Conservation (phyloP, 2,329 filamentous ascomycete genomes). For the Microdochium paspali region DNA sequence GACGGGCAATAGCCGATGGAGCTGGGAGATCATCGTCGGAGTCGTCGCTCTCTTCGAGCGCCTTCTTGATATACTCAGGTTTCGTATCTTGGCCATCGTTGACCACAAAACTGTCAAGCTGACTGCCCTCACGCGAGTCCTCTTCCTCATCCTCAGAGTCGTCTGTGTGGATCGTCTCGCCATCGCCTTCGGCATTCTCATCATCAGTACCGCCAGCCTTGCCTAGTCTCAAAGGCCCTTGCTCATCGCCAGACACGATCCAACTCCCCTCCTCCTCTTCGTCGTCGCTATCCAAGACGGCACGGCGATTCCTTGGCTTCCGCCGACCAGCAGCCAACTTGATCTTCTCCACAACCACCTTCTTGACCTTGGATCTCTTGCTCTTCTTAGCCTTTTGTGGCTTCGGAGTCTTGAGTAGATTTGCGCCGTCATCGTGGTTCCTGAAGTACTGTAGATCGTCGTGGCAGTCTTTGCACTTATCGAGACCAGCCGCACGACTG, state of each 20-base stretch:
- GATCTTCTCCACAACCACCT: slow-evolving; percentile 21
- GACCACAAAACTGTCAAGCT: slow-evolving; percentile 45
- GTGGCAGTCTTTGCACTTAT: slow-evolving; percentile 64
- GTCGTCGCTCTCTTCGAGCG: slow-evolving; percentile 16
- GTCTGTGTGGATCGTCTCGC: slow-evolving; percentile 65
- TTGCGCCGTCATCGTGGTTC: slow-evolving; percentile 30
- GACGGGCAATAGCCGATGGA: slow-evolving; percentile 13
- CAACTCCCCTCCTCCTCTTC: slow-evolving; percentile 66
- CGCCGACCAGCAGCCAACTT: slow-evolving; percentile 18
- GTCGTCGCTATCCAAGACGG: slow-evolving; percentile 42
- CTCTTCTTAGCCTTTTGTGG: slow-evolving; percentile 25
- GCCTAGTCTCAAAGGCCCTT: slow-evolving; percentile 50
- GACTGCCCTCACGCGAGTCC: slow-evolving; percentile 35
- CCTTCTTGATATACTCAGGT: slow-evolving; percentile 15
- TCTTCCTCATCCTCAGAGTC: slow-evolving; percentile 49
- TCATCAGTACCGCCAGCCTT: slow-evolving; percentile 79
- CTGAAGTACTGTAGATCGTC: slow-evolving; percentile 61
- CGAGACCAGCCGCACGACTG: slow-evolving; percentile 26
- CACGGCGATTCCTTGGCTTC: slow-evolving; percentile 25
- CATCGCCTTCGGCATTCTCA: slow-evolving; percentile 79
- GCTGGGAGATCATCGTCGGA: slow-evolving; percentile 12
- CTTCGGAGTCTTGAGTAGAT: slow-evolving; percentile 23
- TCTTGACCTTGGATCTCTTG: slow-evolving; percentile 16
- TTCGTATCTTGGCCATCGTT: slow-evolving; percentile 33
- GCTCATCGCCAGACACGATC: slow-evolving; percentile 65